Base-by-base conservation (phyloP, 768 basidiomycete genomes). In the Lactifluus subvellereus region DNA sequence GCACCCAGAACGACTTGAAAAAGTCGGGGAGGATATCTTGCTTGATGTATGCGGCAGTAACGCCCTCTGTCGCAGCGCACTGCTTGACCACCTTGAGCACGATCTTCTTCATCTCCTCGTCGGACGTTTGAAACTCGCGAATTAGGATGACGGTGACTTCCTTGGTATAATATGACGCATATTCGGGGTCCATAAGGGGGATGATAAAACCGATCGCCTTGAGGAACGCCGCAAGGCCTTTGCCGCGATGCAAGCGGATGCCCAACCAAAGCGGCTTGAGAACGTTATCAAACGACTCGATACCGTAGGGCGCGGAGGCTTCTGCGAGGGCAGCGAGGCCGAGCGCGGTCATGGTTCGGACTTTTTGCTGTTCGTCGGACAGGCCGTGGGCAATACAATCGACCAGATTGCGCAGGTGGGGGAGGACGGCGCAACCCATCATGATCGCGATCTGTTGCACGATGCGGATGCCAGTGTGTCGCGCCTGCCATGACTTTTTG, bases 91-190 rank as follows among this genome's bases (percentile, higher is more conserved):
- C 97, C 75, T 98, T 98, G 55, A 99, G 77, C 6, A 99, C 97
- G 68, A 98, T 98, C 82, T 98, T 97, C 84, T 98, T 96, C 97
- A 99, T 99, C 80, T 99, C 97, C 74, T 99, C 97, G 73, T 99
- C 97, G 9, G 96, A 96, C 6, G 95, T 97, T 74, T 96, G 94
- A 80, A 98, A 98, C 77, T 98, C 96, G 71, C 97, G 93, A 66
- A 96, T 96, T 60, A 96, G 88, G 72, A 96, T 95, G 67, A 94
- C 89, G 11, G 91, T 95, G 59, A 96, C 94, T 78, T 98, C 96
- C 76, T 96, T 96, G 53, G 95, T 98, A 74, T 99, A 99, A 77
- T 98, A 98, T 16, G 93, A 95, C 14, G 96, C 97, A 70, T 98
- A 98, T 79, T 99, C 96, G 53, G 97, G 94, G 72, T 99, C 97